Evolutionary conservation across 2,329 filamentous ascomycete genomes (phyloP).

Genomic region (Microascus cirrosus): DNA sequence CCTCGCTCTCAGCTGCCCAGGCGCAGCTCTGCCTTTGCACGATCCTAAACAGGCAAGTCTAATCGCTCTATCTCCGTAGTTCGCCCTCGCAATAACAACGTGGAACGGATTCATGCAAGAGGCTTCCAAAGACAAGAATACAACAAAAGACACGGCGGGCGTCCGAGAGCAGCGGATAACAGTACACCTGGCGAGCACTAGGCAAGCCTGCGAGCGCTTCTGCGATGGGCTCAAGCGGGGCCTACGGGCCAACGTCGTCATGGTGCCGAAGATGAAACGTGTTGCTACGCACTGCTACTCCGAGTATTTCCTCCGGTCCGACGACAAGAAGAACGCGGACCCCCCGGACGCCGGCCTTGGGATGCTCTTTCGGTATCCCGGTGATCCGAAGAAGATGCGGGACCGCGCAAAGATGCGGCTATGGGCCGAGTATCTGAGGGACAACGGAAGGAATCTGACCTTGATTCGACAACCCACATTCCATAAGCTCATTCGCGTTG

Average conservation of each 20-base stretch:
- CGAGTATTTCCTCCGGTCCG: slow-evolving; percentile 61
- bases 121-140: slow-evolving; percentile 32
- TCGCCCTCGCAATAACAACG: slow-evolving; percentile 86
- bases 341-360: slow-evolving; percentile 90
- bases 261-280: slow-evolving; percentile 71
- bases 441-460: slow-evolving; percentile 89
- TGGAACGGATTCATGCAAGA: slow-evolving; percentile 69
- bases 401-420: slow-evolving; percentile 95
- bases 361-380: slow-evolving; percentile 86
- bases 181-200: slow-evolving; percentile 79
- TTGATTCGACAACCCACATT: slow-evolving; percentile 93
- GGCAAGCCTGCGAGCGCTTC: slow-evolving; percentile 85
- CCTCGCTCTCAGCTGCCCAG: background rate
- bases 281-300: slow-evolving; percentile 84
- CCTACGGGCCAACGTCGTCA: slow-evolving; percentile 74
- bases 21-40: background rate
- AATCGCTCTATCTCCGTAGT: slow-evolving; percentile 30
- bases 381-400: slow-evolving; percentile 84
- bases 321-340: slow-evolving; percentile 48
- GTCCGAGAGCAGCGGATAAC: slow-evolving; percentile 72
- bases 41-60: background rate
- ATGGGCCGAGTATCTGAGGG: slow-evolving; percentile 92
- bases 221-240: slow-evolving; percentile 93
- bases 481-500: slow-evolving; percentile 92
- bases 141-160: slow-evolving; percentile 29